A percentile compares a stretch with the other conserved stretches of the same genome.
These are phyloP conservation scores for Mycena venus DNA, from an alignment of 768 basidiomycete species.

Conservation along the genomic window DNA sequence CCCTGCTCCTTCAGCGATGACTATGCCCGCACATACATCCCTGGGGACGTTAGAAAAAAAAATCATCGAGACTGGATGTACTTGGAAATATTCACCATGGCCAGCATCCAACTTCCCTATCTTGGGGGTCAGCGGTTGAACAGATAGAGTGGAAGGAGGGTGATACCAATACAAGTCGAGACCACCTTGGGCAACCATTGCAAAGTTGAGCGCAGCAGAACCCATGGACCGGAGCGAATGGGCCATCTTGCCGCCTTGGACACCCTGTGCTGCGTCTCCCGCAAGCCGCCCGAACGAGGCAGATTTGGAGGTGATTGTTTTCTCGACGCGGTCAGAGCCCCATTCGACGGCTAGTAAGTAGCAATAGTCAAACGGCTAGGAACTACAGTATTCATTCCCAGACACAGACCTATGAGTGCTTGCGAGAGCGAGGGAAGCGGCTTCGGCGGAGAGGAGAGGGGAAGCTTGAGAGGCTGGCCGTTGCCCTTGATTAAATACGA, in stretches of 20 bases:
- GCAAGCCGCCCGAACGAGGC: slow-evolving; percentile 81
- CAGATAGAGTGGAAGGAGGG: background rate
- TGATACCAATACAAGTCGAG: slow-evolving; percentile 85
- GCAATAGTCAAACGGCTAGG: background rate
- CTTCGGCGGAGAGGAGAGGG: slow-evolving; percentile 70
- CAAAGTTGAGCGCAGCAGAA: slow-evolving; percentile 86
- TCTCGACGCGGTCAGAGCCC: slow-evolving; percentile 81
- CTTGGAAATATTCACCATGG: slow-evolving; percentile 58
- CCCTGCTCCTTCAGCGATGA: slow-evolving; percentile 93
- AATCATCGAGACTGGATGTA: background rate
- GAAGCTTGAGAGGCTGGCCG: slow-evolving; percentile 67
- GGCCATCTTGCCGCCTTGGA: slow-evolving; percentile 84
- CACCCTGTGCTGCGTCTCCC: slow-evolving; percentile 72
- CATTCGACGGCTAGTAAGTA: slow-evolving; percentile 79
- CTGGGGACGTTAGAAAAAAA: background rate
- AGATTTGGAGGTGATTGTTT: slow-evolving; percentile 69
- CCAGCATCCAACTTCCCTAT: slow-evolving; percentile 85
- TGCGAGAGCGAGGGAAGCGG: slow-evolving; percentile 77
- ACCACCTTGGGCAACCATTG: slow-evolving; percentile 89
- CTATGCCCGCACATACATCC: slow-evolving; percentile 93
- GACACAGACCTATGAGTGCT: slow-evolving; percentile 73
- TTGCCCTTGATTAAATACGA: slow-evolving; percentile 75
- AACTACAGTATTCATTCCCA: background rate
- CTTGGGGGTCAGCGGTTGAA: background rate
- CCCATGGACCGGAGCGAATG: slow-evolving; percentile 89